These are phyloP conservation scores for Naganishia vishniacii DNA, from an alignment of 768 basidiomycete species.

Conservation along the genomic window DNA sequence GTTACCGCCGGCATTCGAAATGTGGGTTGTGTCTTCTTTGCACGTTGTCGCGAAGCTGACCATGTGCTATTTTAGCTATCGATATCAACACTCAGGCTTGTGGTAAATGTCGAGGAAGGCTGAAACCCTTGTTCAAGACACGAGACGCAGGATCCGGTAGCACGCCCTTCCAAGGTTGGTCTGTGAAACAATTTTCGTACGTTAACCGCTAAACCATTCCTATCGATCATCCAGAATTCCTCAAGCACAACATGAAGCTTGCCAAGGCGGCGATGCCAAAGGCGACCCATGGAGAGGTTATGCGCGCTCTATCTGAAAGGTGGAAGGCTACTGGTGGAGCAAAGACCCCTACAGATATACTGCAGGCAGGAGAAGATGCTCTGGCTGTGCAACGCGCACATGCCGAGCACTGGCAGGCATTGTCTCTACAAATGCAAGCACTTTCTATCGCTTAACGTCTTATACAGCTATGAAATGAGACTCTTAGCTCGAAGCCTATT, in stretches of 20 bases:
- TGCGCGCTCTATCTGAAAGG: slow-evolving; percentile 19
- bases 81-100: slow-evolving; percentile 46
- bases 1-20: slow-evolving; percentile 46
- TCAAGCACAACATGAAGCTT: slow-evolving; percentile 26
- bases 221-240: neutral
- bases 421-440: slow-evolving; percentile 1
- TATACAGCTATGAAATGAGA: slow-evolving; percentile 1
- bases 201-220: neutral
- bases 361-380: slow-evolving; percentile 8
- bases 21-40: slow-evolving; percentile 32
- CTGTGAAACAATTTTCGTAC: neutral
- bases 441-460: neutral
- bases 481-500: neutral
- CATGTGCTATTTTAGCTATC: slow-evolving; percentile 38
- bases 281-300: slow-evolving; percentile 21
- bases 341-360: slow-evolving; percentile 10
- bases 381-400: slow-evolving; percentile 5
- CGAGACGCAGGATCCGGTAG: slow-evolving; percentile 33
- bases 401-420: slow-evolving; percentile 13
- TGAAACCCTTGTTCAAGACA: slow-evolving; percentile 40
- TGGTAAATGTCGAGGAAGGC: slow-evolving; percentile 41
- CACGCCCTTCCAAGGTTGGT: slow-evolving; percentile 45
- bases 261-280: slow-evolving; percentile 22
- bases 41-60: too few relatives aligned
- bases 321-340: slow-evolving; percentile 23